Evolutionary conservation across 176 grass and related monocot species (phyloP).

Genomic region (Rhynchospora breviuscula): DNA sequence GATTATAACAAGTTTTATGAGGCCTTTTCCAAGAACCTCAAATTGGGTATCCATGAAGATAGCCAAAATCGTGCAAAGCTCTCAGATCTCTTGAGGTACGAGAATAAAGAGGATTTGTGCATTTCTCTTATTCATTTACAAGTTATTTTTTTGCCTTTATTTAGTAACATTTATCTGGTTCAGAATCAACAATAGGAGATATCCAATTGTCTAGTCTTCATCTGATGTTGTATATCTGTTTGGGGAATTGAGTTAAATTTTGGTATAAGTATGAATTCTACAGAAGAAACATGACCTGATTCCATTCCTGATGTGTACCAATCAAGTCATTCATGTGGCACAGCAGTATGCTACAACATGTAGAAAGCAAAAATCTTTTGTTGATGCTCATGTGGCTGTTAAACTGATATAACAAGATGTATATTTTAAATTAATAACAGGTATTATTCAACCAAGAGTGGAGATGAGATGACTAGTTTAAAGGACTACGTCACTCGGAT

Average conservation of each 20-base stretch:
- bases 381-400: background rate
- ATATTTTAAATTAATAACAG: background rate
- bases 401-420: background rate
- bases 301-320: background rate
- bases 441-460: slow-evolving; percentile 30
- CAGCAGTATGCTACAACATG: background rate
- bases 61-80: slow-evolving; percentile 29
- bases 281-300: background rate
- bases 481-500: slow-evolving; percentile 45
- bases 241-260: background rate
- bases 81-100: slow-evolving; percentile 22
- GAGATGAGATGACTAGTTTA: slow-evolving; percentile 40
- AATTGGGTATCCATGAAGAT: slow-evolving; percentile 31
- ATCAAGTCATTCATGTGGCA: background rate
- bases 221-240: background rate
- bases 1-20: slow-evolving; percentile 42
- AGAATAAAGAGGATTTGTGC: background rate
- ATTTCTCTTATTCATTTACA: background rate
- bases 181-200: background rate
- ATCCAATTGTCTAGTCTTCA: background rate
- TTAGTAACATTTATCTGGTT: background rate
- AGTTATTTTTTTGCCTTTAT: background rate
- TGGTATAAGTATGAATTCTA: background rate
- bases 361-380: too few relatives aligned
- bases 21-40: slow-evolving; percentile 36